Percentiles rank a stretch among this genome's conserved stretches.
Evolutionary conservation across 2,329 filamentous ascomycete species (phyloP).

Genomic region (Monilinia fructigena): DNA sequence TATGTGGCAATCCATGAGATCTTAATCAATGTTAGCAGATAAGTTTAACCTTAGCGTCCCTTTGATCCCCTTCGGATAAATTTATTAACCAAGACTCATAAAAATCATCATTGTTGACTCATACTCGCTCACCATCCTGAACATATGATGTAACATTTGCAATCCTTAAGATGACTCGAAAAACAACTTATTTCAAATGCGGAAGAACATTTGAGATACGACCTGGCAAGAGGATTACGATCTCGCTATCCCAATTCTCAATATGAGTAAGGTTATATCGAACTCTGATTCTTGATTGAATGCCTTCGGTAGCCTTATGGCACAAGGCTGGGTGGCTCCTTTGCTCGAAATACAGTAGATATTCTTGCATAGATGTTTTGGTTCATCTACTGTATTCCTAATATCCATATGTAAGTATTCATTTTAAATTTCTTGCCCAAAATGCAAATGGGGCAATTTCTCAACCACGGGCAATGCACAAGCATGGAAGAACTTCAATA

Average conservation of each 20-base stretch:
- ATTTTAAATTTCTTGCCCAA: neutral
- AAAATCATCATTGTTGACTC: neutral
- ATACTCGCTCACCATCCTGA: slow-evolving; percentile 13
- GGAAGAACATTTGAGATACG: neutral
- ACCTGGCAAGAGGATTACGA: neutral
- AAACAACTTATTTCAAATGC: neutral
- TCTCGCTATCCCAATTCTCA: neutral
- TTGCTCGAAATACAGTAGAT: no score
- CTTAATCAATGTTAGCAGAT: neutral
- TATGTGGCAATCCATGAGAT: slow-evolving; percentile 18
- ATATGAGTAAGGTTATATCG: neutral
- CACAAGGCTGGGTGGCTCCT: neutral
- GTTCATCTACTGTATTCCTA: neutral
- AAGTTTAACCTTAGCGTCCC: neutral
- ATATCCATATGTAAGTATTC: neutral
- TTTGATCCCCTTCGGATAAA: slow-evolving; percentile 10
- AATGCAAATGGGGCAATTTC: neutral
- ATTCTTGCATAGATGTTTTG: neutral
- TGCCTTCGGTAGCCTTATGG: neutral
- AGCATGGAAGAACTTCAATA: neutral
- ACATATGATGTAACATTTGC: neutral
- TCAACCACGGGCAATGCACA: neutral
- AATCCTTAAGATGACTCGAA: slow-evolving; percentile 9
- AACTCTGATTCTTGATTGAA: neutral
- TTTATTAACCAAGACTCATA: slow-evolving; percentile 16